Evolutionary conservation across 1,139 yeast species (phyloP), one percentile per base, ranked within the genome.

Genomic region (Suhomyces coccinellae): DNA sequence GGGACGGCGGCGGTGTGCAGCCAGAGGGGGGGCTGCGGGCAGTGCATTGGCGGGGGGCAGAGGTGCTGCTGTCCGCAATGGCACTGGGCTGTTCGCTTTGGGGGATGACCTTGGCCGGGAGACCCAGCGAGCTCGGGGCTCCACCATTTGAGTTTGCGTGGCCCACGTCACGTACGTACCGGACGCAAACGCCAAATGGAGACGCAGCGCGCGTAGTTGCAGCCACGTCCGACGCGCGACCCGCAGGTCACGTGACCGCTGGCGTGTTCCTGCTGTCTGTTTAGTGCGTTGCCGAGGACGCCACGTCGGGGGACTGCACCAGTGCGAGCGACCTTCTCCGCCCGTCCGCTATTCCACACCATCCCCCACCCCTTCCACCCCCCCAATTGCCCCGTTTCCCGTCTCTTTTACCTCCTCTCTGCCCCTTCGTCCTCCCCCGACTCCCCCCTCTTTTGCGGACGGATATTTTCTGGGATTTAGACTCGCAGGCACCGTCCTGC

Each of bases 401-500:
- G 26, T 22, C 26, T 9, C 26, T 9, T 6, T 22, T 22, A 22
- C 26, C 26, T 6, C 29, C n/a, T 11, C 12, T 26, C 12, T 9
- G 10, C 28, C 4, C 9, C 28, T 9, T 26, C 10, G 6, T 15
- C 32, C 12, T 8, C 14, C 16, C 32, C 3, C 14, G 11, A 16
- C 13, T 33, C 24, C 35, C 35, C 35, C 24, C 14, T 3, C n/a
- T 22, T 24, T 24, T 34, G 14, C 38, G 10, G 37, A 20, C 38
- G 32, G 31, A 27, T 36, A 36, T 39, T 39, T 39, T 39, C 16
- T 33, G 26, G 13, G 24, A 4, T 39, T 33, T 39, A 39, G 42
- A 33, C 42, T 17, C 42, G 42, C 37, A 38, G 41, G 41, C 36
- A 38, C 41, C 11, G 26, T 11, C 36, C 41, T 38, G 41, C 36